These are phyloP conservation scores for Penicillium daleae DNA, from an alignment of 495 filamentous ascomycete species.

Conservation along the genomic window DNA sequence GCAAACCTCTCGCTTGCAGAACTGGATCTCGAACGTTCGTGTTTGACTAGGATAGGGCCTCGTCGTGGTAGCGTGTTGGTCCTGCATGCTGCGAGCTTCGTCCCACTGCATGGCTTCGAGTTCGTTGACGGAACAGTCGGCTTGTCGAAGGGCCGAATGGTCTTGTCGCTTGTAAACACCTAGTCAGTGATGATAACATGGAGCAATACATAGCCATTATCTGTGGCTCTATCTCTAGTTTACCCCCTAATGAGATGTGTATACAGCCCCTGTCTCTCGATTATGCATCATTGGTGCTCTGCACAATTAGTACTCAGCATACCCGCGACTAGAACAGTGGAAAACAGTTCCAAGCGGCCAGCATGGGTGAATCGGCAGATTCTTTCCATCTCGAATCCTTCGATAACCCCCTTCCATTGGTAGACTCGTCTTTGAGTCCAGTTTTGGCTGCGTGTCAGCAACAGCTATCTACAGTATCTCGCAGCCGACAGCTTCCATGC, in stretches of 20 bases:
- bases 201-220: background rate
- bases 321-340: background rate
- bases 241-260: too few species aligned
- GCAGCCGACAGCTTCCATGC: background rate
- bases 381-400: background rate
- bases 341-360: background rate
- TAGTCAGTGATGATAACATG: background rate
- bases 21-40: slow-evolving; percentile 4
- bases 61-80: background rate
- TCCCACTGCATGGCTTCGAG: background rate
- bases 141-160: background rate
- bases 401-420: too few species aligned
- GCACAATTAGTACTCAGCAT: background rate
- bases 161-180: background rate
- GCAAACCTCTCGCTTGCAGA: slow-evolving; percentile 5
- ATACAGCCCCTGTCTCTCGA: background rate
- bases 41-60: background rate
- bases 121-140: background rate
- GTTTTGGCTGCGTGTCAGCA: background rate
- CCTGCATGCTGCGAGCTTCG: background rate
- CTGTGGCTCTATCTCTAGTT: background rate
- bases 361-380: background rate
- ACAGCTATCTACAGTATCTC: background rate
- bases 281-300: background rate
- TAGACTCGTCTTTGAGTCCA: background rate